Evolutionary conservation across 2,329 filamentous ascomycete species (phyloP), one percentile per base, ranked within the genome.

Genomic region (Amylocarpus encephaloides): DNA sequence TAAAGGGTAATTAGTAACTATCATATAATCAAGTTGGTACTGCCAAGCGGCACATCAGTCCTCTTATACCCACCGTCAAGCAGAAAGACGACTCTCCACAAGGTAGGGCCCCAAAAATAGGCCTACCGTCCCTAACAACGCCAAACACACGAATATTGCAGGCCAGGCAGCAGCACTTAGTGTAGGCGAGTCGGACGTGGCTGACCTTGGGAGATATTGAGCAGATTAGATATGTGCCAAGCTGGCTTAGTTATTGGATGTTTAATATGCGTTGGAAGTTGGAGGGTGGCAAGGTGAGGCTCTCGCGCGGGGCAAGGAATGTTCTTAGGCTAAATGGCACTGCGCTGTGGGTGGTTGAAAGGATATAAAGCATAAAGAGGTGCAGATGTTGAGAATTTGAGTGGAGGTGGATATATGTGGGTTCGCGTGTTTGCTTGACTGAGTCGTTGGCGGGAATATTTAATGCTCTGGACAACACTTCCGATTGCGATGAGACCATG

Each of bases 211-310:
- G 22, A 26, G 22, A 26, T 26, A 6, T 38, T 38, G 33, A 46
- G 43, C 43, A 46, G 32, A 46, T 46, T 46, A 46, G 43, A 46
- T 26, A 36, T 43, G 13, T 29, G 32, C 43, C 43, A 46, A 46
- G 43, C 18, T 38, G 43, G 18, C 43, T 46, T 46, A 38, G 32
- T 46, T 34, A 26, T 44, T 44, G 42, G 1, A 16, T 15, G 15
- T 4, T 44, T 42, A 29, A n/a, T 22, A 29, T 19, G n/a, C 13
- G 18, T 42, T 13, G 29, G 30, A 10, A 10, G 42, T 26, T 42
- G 29, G n/a, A 12, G 7, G 18, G 19, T 36, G 19, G 32, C 22
- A 18, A 22, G 34, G 30, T 36, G 34, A 13, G 34, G 38, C 38
- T 40, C 38, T 19, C n/a, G 16, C 18, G 38, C 38, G 38, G 38